These are phyloP conservation scores for Zarea fungicola DNA, from an alignment of 2,329 filamentous ascomycete species.

Conservation along the genomic window DNA sequence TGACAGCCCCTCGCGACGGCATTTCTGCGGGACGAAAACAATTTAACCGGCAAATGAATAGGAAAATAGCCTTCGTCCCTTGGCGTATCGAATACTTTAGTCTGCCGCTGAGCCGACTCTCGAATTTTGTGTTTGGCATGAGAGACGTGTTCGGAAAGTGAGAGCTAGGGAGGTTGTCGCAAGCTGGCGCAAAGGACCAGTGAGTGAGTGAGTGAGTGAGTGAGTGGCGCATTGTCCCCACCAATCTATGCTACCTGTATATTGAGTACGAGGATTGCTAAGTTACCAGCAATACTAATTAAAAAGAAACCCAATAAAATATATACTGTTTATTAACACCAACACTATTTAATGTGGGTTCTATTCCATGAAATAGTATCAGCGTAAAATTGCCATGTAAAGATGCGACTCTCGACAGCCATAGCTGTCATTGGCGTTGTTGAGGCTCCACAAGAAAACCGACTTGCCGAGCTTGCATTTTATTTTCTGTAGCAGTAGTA, in stretches of 20 bases:
- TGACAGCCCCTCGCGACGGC: slow-evolving; percentile 20
- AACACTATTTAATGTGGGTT: too few species aligned
- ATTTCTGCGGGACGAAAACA: slow-evolving; percentile 14
- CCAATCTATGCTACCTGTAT: neutral
- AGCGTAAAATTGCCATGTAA: too few species aligned
- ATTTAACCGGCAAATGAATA: neutral
- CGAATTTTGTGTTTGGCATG: neutral
- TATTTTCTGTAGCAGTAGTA: too few species aligned
- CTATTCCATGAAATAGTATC: too few species aligned
- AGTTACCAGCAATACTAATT: too few species aligned
- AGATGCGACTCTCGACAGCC: too few species aligned
- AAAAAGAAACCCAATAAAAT: too few species aligned
- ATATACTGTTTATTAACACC: too few species aligned
- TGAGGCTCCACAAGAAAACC: slow-evolving; percentile 4
- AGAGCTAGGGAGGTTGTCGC: neutral
- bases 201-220: too few species aligned
- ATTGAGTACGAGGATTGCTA: too few species aligned
- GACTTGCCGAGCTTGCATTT: neutral
- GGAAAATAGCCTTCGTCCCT: too few species aligned
- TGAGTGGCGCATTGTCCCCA: slow-evolving; percentile 4
- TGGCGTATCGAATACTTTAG: neutral
- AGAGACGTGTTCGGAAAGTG: neutral
- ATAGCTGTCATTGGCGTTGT: too few species aligned
- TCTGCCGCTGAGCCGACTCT: neutral
- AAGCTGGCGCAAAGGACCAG: neutral